Evolutionary conservation across 192 early-diverging fungal genomes (phyloP).

Genomic region (Coemansia sp.): DNA sequence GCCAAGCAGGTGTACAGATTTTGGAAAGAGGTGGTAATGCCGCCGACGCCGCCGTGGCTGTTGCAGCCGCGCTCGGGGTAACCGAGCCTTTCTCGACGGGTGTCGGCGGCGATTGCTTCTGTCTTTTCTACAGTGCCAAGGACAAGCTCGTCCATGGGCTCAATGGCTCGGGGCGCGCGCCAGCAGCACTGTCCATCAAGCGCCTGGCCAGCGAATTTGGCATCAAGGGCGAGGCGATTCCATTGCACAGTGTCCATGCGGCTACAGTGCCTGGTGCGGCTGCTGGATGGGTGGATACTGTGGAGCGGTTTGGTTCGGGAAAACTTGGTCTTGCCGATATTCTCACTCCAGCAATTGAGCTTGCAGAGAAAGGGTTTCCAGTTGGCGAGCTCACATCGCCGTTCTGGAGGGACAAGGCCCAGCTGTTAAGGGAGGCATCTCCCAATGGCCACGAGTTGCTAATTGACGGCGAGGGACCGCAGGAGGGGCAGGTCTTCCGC

Average conservation of each 20-base stretch:
- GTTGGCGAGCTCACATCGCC: constrained; percentile 56
- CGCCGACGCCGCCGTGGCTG: constrained; percentile 69
- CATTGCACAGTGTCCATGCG: constrained; percentile 44
- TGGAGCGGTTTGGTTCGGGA: constrained; percentile 64
- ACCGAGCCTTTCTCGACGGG: constrained; percentile 74
- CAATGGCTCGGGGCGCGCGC: constrained; percentile 66
- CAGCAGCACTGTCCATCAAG: constrained; percentile 58
- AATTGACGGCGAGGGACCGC: constrained; percentile 54
- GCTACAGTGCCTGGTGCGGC: constrained; percentile 78
- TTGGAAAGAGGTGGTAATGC: constrained; percentile 73
- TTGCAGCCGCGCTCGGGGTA: constrained; percentile 70
- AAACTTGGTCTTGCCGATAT: constrained; percentile 57
- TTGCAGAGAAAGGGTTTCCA: constrained; percentile 69
- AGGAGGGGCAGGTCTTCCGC: constrained; percentile 63
- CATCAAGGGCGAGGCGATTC: constrained; percentile 27
- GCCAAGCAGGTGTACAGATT: constrained; percentile 63
- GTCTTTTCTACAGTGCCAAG: constrained; percentile 71
- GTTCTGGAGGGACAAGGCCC: constrained; percentile 31
- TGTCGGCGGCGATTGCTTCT: constrained; percentile 80
- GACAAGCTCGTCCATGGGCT: constrained; percentile 55
- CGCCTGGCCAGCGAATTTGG: constrained; percentile 31
- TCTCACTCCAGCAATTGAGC: constrained; percentile 65
- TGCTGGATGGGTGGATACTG: constrained; percentile 70
- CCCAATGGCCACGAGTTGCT: constrained; percentile 53
- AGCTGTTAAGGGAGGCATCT: constrained; percentile 13